Evolutionary conservation across 768 basidiomycete genomes (phyloP).

Genomic region (Lactifluus volemus): DNA sequence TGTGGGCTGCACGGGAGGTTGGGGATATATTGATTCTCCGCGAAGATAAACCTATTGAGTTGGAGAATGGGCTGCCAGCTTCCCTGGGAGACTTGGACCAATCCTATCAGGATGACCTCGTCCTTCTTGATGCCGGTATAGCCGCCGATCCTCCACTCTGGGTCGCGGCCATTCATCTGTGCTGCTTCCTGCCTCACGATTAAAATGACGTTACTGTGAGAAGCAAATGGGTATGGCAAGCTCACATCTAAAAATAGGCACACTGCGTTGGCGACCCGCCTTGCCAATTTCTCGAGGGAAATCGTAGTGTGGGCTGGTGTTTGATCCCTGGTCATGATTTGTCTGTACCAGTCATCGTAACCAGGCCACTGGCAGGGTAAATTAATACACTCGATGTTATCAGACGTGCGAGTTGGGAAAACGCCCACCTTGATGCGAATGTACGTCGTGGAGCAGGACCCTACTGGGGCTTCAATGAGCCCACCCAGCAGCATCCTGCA

Average conservation of each 20-base stretch:
- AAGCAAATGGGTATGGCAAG: background rate
- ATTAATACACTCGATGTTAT: background rate
- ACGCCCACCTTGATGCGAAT: slow-evolving; percentile 4
- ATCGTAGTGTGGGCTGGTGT: background rate
- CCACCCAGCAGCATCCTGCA: background rate
- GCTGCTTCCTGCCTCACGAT: background rate
- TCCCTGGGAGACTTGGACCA: slow-evolving; percentile 9
- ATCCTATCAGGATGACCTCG: slow-evolving; percentile 7
- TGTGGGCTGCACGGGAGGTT: background rate
- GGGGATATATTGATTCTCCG: background rate
- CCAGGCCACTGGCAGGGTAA: slow-evolving; percentile 8
- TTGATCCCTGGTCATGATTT: slow-evolving; percentile 11
- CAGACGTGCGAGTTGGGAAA: background rate
- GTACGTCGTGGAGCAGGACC: background rate
- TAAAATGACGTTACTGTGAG: background rate
- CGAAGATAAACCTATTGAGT: background rate
- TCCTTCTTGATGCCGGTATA: slow-evolving; percentile 2
- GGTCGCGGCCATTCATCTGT: background rate
- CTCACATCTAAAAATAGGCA: slow-evolving; percentile 6
- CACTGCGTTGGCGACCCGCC: slow-evolving; percentile 2
- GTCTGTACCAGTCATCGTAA: background rate
- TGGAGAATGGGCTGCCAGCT: slow-evolving; percentile 17
- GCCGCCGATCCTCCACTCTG: background rate
- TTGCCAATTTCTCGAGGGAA: background rate
- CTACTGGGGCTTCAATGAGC: background rate